Conservation (phyloP, 2,329 filamentous ascomycete genomes). For the Trichoderma gracile region DNA sequence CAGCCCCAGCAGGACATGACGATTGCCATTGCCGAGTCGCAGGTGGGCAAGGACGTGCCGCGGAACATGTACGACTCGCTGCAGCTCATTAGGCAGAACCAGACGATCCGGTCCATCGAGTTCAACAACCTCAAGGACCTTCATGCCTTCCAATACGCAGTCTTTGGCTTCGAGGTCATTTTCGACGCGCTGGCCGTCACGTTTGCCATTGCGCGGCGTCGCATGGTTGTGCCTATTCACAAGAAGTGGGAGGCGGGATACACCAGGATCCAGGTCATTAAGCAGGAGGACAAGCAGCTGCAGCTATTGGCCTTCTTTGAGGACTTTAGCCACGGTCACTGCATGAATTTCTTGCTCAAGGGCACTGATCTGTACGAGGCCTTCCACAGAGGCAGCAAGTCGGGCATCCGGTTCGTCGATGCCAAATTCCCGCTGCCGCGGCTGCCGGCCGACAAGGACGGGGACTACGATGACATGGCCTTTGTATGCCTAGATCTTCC, state of each 20-base stretch:
- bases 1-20: slow-evolving; percentile 76
- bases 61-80: slow-evolving; percentile 65
- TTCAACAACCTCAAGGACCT: slow-evolving; percentile 68
- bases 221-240: slow-evolving; percentile 89
- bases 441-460: slow-evolving; percentile 52
- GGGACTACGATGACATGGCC: slow-evolving; percentile 60
- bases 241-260: slow-evolving; percentile 89
- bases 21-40: slow-evolving; percentile 69
- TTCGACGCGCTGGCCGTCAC: slow-evolving; percentile 71
- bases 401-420: slow-evolving; percentile 77
- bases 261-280: slow-evolving; percentile 76
- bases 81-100: slow-evolving; percentile 55
- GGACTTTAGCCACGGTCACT: slow-evolving; percentile 81
- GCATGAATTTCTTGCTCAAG: slow-evolving; percentile 86
- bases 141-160: slow-evolving; percentile 73
- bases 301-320: slow-evolving; percentile 87
- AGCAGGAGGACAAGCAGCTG: slow-evolving; percentile 67
- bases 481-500: slow-evolving; percentile 86
- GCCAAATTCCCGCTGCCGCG: slow-evolving; percentile 86
- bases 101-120: slow-evolving; percentile 70
- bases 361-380: slow-evolving; percentile 80
- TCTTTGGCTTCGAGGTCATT: slow-evolving; percentile 77
- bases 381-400: slow-evolving; percentile 64
- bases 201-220: slow-evolving; percentile 78
- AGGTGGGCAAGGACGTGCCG: slow-evolving; percentile 61